A percentile compares a stretch with the other conserved stretches of the same genome.
Conservation (phyloP, 140 eudicot genomes). For the Cichorium intybus region DNA sequence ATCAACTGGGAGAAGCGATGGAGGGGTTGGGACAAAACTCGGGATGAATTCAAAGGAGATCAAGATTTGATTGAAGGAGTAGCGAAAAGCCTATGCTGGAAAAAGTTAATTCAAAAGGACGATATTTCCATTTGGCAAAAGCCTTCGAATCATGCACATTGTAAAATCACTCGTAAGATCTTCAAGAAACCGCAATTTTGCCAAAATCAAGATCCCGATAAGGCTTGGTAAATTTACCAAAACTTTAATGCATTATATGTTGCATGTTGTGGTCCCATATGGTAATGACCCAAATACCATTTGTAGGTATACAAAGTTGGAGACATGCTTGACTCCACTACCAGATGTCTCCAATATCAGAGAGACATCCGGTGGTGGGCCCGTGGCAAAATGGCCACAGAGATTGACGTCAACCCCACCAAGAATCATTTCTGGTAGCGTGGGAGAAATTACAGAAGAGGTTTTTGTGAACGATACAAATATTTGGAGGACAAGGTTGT, state of each 20-base stretch:
- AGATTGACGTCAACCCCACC: slow-evolving; percentile 89
- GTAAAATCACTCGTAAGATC: slow-evolving; percentile 57
- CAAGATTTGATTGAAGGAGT: slow-evolving; percentile 63
- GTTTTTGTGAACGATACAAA: slow-evolving; percentile 43
- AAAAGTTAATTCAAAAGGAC: slow-evolving; percentile 59
- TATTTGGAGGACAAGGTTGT: slow-evolving; percentile 64
- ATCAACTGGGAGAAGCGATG: slow-evolving; percentile 83
- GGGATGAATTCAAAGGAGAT: slow-evolving; percentile 53
- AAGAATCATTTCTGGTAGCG: slow-evolving; percentile 54
- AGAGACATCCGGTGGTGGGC: slow-evolving; percentile 77
- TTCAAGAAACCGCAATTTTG: slow-evolving; percentile 77
- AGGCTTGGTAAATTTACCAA: slow-evolving; percentile 59
- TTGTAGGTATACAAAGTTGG: slow-evolving; percentile 82
- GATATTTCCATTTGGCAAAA: slow-evolving; percentile 91
- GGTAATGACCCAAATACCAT: background rate
- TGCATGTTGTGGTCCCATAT: background rate
- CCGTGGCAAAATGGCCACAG: slow-evolving; percentile 69
- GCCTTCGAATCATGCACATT: slow-evolving; percentile 76
- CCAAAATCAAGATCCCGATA: slow-evolving; percentile 57
- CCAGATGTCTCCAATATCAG: slow-evolving; percentile 66
- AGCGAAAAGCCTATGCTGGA: slow-evolving; percentile 89
- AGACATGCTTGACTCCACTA: slow-evolving; percentile 73
- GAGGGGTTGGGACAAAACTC: slow-evolving; percentile 77
- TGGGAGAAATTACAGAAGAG: slow-evolving; percentile 66
- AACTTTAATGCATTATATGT: background rate